Conservation (phyloP, 345 rosid species). For the Clausena lansium region DNA sequence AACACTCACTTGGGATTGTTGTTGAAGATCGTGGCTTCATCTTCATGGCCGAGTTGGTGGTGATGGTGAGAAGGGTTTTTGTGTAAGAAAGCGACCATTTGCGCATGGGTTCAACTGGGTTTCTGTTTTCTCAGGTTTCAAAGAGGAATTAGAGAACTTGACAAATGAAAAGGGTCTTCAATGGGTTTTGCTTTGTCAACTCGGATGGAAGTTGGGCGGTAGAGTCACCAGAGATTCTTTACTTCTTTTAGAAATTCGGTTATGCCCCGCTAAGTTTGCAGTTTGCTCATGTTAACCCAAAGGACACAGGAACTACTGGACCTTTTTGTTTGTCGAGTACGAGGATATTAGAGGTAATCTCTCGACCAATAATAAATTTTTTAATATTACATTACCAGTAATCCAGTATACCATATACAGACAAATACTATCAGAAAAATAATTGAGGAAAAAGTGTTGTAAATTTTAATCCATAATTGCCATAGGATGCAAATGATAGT, state of each 20-base stretch:
- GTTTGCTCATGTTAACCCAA: neutral
- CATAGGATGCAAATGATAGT: neutral
- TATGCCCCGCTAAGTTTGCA: no score
- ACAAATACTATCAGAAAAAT: no score
- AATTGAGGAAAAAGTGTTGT: neutral
- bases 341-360: no score
- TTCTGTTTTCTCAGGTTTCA: neutral
- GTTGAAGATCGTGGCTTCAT: slow-evolving; percentile 24
- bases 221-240: fast-evolving
- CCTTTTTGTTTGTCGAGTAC: no score
- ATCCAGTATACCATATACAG: no score
- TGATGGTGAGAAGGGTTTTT: slow-evolving; percentile 7
- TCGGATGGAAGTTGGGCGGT: neutral
- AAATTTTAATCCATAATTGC: neutral
- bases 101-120: slow-evolving; percentile 36
- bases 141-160: neutral
- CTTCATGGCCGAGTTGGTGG: slow-evolving; percentile 19
- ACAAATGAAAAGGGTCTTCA: neutral
- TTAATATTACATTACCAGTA: no score
- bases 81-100: slow-evolving; percentile 35
- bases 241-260: neutral
- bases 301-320: neutral
- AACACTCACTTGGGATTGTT: slow-evolving; percentile 35
- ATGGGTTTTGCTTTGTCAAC: neutral
- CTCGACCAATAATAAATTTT: no score